Conservation (phyloP, 768 basidiomycete genomes). For the Leucocoprinus birnbaumii region DNA sequence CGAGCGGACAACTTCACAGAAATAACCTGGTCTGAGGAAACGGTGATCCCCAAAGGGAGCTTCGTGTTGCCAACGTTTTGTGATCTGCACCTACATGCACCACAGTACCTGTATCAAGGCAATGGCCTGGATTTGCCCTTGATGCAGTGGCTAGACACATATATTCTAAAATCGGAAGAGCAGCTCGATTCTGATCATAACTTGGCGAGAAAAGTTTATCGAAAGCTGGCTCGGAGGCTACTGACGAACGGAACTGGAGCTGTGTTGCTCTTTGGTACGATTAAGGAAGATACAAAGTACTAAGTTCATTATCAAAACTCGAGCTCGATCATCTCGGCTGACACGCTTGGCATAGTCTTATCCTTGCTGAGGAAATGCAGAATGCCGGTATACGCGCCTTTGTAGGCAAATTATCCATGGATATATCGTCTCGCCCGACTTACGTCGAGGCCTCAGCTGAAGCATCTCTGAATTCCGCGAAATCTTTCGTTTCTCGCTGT, state of each 20-base stretch:
- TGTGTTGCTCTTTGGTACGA: slow-evolving; percentile 80
- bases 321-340: background rate
- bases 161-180: slow-evolving; percentile 83
- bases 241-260: slow-evolving; percentile 75
- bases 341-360: slow-evolving; percentile 47
- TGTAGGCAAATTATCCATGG: slow-evolving; percentile 90
- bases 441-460: slow-evolving; percentile 64
- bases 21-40: slow-evolving; percentile 17
- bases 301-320: background rate
- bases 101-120: slow-evolving; percentile 87
- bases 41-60: slow-evolving; percentile 42
- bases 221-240: slow-evolving; percentile 60
- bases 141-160: slow-evolving; percentile 81
- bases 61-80: slow-evolving; percentile 80
- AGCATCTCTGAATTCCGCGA: slow-evolving; percentile 47
- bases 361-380: slow-evolving; percentile 76
- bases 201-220: slow-evolving; percentile 69
- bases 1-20: slow-evolving; percentile 16
- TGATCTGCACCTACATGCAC: slow-evolving; percentile 85
- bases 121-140: slow-evolving; percentile 82
- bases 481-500: slow-evolving; percentile 56
- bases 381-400: slow-evolving; percentile 70
- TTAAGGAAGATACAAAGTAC: slow-evolving; percentile 80
- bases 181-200: slow-evolving; percentile 57
- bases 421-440: slow-evolving; percentile 55